phyloP scores from a whole-genome alignment of 257 asterid genomes.

The Solanum chiquidenum region DNA sequence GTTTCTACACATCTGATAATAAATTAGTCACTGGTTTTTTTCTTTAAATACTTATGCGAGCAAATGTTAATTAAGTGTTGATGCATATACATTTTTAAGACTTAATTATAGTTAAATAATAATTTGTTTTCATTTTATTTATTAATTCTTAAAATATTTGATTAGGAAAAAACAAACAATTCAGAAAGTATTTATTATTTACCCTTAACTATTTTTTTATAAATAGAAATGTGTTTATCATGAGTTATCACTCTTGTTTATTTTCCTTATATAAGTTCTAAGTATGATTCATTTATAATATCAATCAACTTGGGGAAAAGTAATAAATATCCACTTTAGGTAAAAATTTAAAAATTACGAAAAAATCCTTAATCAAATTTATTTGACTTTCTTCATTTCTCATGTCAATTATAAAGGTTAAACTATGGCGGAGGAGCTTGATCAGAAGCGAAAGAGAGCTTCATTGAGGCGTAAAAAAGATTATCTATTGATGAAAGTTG shows the following conservation, averaged over 20 bases:
- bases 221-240: neutral
- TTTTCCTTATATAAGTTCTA: neutral
- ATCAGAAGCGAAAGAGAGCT: neutral
- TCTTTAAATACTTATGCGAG: neutral
- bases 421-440: neutral
- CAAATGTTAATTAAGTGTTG: neutral
- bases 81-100: neutral
- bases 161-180: neutral
- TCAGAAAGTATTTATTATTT: neutral
- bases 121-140: too few relatives aligned
- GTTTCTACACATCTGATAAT: too few relatives aligned
- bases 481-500: neutral
- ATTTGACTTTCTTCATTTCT: neutral
- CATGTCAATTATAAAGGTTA: neutral
- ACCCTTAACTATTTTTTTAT: neutral
- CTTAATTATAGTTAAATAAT: neutral
- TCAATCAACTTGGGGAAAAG: neutral
- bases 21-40: too few relatives aligned
- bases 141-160: neutral
- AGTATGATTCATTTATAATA: neutral
- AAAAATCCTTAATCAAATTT: neutral
- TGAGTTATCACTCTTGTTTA: neutral
- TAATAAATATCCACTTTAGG: neutral
- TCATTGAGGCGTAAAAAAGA: neutral
- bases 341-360: neutral